phyloP scores from a whole-genome alignment of 129 eudicot genomes.

The Mikania micrantha region DNA sequence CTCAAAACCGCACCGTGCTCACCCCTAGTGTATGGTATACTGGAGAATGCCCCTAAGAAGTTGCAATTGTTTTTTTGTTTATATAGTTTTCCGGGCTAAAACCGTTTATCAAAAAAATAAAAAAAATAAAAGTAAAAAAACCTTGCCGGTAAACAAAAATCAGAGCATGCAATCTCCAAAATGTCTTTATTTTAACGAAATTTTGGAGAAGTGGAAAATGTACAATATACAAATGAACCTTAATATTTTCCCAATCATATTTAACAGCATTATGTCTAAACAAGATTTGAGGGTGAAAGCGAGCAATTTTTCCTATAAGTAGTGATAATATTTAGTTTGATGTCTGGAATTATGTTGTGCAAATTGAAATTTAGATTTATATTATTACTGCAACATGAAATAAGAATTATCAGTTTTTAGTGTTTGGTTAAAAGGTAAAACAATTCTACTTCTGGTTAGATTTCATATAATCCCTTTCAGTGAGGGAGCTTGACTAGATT shows the following conservation, averaged over 20 bases:
- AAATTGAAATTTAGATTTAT: neutral
- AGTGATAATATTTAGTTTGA: neutral
- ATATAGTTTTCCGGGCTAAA: too few species aligned
- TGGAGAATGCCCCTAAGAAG: too few species aligned
- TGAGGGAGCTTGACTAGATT: too few species aligned
- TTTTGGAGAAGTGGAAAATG: neutral
- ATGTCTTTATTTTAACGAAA: neutral
- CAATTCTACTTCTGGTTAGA: neutral
- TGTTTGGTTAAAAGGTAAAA: neutral
- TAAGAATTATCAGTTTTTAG: neutral
- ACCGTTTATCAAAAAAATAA: too few species aligned
- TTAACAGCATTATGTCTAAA: slow-evolving; percentile 33
- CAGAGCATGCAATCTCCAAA: neutral
- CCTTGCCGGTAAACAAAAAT: neutral
- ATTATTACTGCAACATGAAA: neutral
- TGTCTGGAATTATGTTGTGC: neutral
- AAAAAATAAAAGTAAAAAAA: too few species aligned
- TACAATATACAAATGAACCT: neutral
- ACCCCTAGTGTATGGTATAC: too few species aligned
- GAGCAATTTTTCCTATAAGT: slow-evolving; percentile 91
- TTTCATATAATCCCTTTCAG: neutral
- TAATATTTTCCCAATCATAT: neutral
- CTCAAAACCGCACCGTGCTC: too few species aligned
- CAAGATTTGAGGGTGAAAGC: slow-evolving; percentile 76
- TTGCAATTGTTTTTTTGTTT: too few species aligned